Evolutionary conservation across 2,329 filamentous ascomycete genomes (phyloP), one percentile per base, ranked within the genome.

Genomic region (Camillea tinctor): DNA sequence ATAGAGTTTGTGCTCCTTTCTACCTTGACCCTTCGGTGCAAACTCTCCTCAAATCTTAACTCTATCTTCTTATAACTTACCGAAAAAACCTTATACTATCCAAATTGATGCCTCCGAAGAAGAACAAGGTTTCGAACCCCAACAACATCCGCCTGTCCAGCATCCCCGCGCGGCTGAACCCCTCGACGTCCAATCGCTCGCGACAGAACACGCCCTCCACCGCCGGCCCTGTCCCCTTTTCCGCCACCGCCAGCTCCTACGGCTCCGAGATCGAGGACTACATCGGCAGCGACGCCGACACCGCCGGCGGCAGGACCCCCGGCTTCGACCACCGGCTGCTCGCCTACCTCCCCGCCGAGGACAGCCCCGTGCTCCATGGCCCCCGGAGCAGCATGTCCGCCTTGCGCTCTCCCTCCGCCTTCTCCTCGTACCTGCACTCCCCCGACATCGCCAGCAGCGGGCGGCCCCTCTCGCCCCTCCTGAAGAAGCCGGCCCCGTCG

Each of bases 381-480:
- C 36, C 53, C n/a, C 7, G 26, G 7, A 30, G 26, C 26, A 71
- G 71, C 22, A 71, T 69, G 69, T 57, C 81, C 69, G 71, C n/a
- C n/a, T n/a, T n/a, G n/a, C n/a, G 75, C 56, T 71, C 72, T 63
- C 36, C 17, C 17, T 2, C 36, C 2, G 77, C 72, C 63, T 77
- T 80, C 63, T 77, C 83, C 19, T 72, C 78, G 53, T 75, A 81
- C 69, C 75, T 80, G 64, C 79, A 77, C 56, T 77, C 79, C 17
- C 72, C 74, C 2, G 79, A 83, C 59, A n/a, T n/a, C n/a, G n/a
- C n/a, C n/a, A n/a, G n/a, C n/a, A n/a, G n/a, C n/a, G 79, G 78
- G 59, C 80, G 80, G 51, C 78, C 78, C 20, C 76, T 68, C 19
- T 72, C 72, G n/a, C 78, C 78, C 49, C 72, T 81, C 21, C 73